Conservation (phyloP, 805 yeast species). For the Candida sithepensis region DNA sequence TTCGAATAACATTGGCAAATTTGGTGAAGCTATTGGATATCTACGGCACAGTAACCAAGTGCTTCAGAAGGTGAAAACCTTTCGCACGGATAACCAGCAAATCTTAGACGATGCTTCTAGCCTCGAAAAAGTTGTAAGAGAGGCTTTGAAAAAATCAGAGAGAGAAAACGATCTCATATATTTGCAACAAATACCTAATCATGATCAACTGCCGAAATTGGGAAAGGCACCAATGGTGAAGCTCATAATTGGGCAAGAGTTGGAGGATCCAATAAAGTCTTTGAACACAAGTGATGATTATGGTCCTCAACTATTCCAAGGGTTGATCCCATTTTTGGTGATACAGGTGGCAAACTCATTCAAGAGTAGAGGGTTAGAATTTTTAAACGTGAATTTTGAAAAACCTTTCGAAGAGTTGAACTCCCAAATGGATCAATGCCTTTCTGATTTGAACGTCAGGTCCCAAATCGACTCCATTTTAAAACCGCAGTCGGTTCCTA, state of each 20-base stretch:
- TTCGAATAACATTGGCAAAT: conserved; percentile 45
- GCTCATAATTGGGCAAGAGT: conserved; percentile 30
- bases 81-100: conserved; percentile 38
- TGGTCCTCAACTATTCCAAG: conserved; percentile 44
- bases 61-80: conserved; percentile 37
- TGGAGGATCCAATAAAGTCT: conserved; percentile 35
- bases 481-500: conserved; percentile 56
- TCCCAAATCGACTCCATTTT: conserved; percentile 60
- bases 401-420: conserved; percentile 48
- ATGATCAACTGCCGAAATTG: conserved; percentile 36
- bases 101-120: conserved; percentile 53
- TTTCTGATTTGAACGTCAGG: conserved; percentile 52
- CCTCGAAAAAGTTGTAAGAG: conserved; percentile 41
- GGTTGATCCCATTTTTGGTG: conserved; percentile 62
- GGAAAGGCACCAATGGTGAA: conserved; percentile 56
- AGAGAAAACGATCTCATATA: conserved; percentile 81
- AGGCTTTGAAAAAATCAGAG: conserved; percentile 52
- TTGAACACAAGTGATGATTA: conserved; percentile 12
- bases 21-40: conserved; percentile 70
- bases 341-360: conserved; percentile 66
- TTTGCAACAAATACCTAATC: conserved; percentile 57
- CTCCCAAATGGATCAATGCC: conserved; percentile 38
- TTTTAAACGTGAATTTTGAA: conserved; percentile 40
- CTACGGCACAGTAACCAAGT: conserved; percentile 41
- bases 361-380: conserved; percentile 59